Percentiles rank a stretch among this genome's conserved stretches.
Conservation (phyloP, 2,329 filamentous ascomycete genomes). For the Nectriaceae sp. region DNA sequence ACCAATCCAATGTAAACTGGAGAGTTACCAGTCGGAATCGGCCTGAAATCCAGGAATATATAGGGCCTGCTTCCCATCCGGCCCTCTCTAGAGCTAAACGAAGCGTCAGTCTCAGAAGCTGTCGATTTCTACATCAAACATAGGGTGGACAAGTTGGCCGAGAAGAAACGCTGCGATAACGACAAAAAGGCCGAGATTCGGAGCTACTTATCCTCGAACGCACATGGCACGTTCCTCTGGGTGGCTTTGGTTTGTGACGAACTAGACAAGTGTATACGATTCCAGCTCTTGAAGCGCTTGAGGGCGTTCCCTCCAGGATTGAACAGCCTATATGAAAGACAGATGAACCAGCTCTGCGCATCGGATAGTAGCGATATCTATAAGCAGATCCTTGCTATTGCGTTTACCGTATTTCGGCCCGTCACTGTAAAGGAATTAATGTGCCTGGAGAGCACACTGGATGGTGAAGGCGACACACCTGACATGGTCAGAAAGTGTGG, state of each 20-base stretch:
- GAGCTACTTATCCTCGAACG: slow-evolving; percentile 29
- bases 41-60: slow-evolving; percentile 32
- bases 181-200: slow-evolving; percentile 6
- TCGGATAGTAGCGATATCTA: slow-evolving; percentile 32
- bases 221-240: slow-evolving; percentile 37
- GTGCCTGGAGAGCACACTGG: slow-evolving; percentile 18
- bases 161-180: slow-evolving; percentile 11
- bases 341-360: slow-evolving; percentile 35
- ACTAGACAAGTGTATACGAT: slow-evolving; percentile 9
- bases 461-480: slow-evolving; percentile 13
- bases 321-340: slow-evolving; percentile 38
- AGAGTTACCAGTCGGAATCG: slow-evolving; percentile 46
- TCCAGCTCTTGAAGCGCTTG: slow-evolving; percentile 18
- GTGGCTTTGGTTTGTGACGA: slow-evolving; percentile 21
- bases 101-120: slow-evolving; percentile 34
- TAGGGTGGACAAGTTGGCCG: slow-evolving; percentile 33
- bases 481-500: slow-evolving; percentile 36
- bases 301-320: slow-evolving; percentile 36
- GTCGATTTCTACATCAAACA: slow-evolving; percentile 39
- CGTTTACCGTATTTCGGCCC: slow-evolving; percentile 36
- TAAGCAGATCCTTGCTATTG: slow-evolving; percentile 25
- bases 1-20: slow-evolving; percentile 36
- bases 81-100: slow-evolving; percentile 41
- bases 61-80: slow-evolving; percentile 18
- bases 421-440: slow-evolving; percentile 38